Evolutionary conservation across 2,329 filamentous ascomycete genomes (phyloP), one percentile per base, ranked within the genome.

Genomic region (Sphaerulina populicola): DNA sequence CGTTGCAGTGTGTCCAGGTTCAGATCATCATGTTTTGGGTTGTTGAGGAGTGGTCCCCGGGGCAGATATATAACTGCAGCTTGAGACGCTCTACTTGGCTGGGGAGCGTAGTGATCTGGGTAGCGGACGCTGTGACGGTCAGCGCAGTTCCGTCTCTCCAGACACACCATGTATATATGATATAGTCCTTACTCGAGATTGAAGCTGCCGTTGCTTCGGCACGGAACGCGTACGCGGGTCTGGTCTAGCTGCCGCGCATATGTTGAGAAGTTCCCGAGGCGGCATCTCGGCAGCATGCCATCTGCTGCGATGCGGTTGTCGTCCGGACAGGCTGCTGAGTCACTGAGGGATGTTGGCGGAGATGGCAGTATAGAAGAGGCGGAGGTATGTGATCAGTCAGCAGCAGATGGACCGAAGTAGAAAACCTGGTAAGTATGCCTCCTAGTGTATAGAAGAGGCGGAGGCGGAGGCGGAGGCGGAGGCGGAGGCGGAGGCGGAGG

Each of bases 141-240:
- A 47, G 11, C 51, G 56, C 38, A 57, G 54, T 38, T 59, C 44
- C 37, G 60, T 55, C 23, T 31, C 59, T 61, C 35, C 5, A 15
- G 7, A 45, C 12, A 42, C 4, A 30, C 12, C n/a, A 33, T 14
- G 8, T 11, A 6, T 21, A 23, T 48, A 29, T 21, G 7, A 27
- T n/a, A n/a, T 51, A 18, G 18, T 21, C 29, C 44, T 35, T 63
- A 73, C 72, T 72, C 69, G 41, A 75, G 53, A 36, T 55, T 67
- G 39, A 74, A 66, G 41, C 59, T 61, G 50, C 71, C 72, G 58
- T 71, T 74, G 40, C 71, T 72, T 21, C 70, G 62, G 57, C 67
- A 72, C 9, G 67, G 64, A n/a, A 57, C 45, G 38, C 30, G 46
- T 29, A 48, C 46, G 15, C 30, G 37, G 10, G 38, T 38, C 37